Base-by-base conservation (phyloP, 1,284 basidiomycete species). In the Fomitopsis schrenkii region DNA sequence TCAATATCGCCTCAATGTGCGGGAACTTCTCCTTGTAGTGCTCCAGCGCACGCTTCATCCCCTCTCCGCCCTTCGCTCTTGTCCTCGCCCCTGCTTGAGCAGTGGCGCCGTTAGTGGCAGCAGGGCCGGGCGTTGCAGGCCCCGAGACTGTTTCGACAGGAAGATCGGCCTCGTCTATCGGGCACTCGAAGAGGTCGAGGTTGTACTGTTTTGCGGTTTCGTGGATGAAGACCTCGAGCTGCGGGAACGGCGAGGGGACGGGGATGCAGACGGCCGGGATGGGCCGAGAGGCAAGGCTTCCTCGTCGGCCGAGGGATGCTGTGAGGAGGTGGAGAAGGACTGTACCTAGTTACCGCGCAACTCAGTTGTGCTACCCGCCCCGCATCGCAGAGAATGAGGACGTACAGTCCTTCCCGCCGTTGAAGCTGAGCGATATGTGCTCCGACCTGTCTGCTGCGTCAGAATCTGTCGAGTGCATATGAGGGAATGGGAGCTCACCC, bases 401-500 rank as follows among this genome's bases (percentile, higher is more conserved):
- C 92, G 69, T 68, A 95, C 95, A 98, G 72, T 99, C 97, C 74
- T 99, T 99, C 50, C 97, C 97, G 14, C 97, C 97, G 68, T 99
- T 99, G 79, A 98, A 99, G 74, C 94, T 97, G 58, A 99, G 80
- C 5, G 92, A 90, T 15, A 94, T 77, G 58, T 81, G 80, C 45
- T 88, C 82, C 70, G 84, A 81, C 41, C 93, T 87, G 57, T 28
- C 50, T 57, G 19, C 55, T 53, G 57, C 19, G 52, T 64, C 46
- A 41, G 42, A 36, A 55, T 36, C 17, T 17, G 22, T 55, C 33
- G 15, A 55, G 35, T n/a, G n/a, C 30, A 3, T 53, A 33, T 6
- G n/a, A 3, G 19, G 15, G 9, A 5, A 5, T 5, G 8, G 19
- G 6, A 7, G 19, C 52, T 19, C 36, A 54, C 52, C 52, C 35